Evolutionary conservation across 345 rosid species (phyloP).

Genomic region (Eucalyptus urophylla): DNA sequence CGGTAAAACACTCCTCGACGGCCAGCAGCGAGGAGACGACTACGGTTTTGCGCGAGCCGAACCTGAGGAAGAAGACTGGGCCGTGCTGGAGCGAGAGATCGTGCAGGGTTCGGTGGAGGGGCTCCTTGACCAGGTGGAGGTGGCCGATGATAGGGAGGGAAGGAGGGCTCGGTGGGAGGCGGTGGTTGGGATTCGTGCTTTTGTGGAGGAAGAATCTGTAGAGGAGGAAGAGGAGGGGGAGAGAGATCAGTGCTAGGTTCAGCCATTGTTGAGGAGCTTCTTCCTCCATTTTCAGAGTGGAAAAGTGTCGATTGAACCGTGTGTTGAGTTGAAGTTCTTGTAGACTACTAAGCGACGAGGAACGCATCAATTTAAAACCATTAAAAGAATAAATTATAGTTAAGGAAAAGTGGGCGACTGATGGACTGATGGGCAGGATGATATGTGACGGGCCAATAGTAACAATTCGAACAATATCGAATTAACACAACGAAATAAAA

Average conservation of each 20-base stretch:
- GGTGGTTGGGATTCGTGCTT: not conserved
- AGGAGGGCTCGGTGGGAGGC: not conserved
- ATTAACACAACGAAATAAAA: too few relatives aligned
- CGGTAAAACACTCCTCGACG: slow-evolving; percentile 6
- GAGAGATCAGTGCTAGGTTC: not conserved
- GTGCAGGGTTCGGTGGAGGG: slow-evolving; percentile 1
- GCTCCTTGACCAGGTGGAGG: slow-evolving; percentile 2
- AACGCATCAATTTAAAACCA: not conserved
- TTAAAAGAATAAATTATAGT: not conserved
- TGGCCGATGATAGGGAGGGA: slow-evolving; percentile 2
- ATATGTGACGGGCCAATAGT: not conserved
- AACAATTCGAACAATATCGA: too few relatives aligned
- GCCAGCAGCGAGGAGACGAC: not conserved
- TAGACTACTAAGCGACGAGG: not conserved
- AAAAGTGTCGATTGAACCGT: not conserved
- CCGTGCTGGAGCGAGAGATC: not conserved
- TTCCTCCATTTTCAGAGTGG: not conserved
- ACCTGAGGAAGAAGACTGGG: not conserved
- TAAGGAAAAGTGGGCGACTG: not conserved
- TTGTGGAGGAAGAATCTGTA: not conserved
- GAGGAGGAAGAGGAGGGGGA: not conserved
- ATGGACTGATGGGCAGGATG: not conserved
- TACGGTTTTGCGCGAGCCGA: not conserved
- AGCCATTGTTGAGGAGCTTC: not conserved
- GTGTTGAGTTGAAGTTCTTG: not conserved